Evolutionary conservation across 305 asterid species (phyloP), one percentile per base, ranked within the genome.

Genomic region (Plantago coronopus): DNA sequence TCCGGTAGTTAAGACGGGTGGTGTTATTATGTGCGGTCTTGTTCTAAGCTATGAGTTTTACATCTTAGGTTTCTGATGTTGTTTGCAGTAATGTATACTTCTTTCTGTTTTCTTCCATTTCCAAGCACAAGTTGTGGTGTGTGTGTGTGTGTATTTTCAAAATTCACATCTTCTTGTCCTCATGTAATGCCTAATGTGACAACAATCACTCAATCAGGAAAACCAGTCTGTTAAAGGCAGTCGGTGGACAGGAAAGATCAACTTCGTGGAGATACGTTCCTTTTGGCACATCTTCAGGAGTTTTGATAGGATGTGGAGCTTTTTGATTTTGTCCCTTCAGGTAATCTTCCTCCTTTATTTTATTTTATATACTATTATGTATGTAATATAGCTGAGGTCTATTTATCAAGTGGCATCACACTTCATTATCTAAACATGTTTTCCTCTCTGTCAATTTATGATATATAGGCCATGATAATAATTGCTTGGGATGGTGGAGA

Each of bases 271-370:
- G 86, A 89, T 80, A 51, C 95, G 97, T 62, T 79, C 99, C 3
- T 89, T 76, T 78, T 87, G 87, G 89, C 97, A 89, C 83, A 71
- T 83, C 53, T 89, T 83, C 78, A 83, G 99, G 80, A 93, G 99
- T 76, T 82, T 58, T 3, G 97, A 93, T 62, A 82, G 99, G 77
- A 89, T 93, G 99, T 93, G 99, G 99, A 80, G 96, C 80, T 89
- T 93, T 74, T 87, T 80, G 62, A 87, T 93, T 66, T 72, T 93
- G 79, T 72, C 81, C 71, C 77, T 93, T 64, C 99, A 93, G 97
- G 99, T 93, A 75, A 68, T 47, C 61, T 63, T 55, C n/a, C n/a
- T n/a, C n/a, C n/a, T n/a, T n/a, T n/a, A n/a, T n/a, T n/a, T n/a
- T n/a, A n/a, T n/a, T n/a, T n/a, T n/a, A n/a, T n/a, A n/a, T n/a